Evolutionary conservation across 495 filamentous ascomycete genomes (phyloP).

Genomic region (Neurospora sp.): DNA sequence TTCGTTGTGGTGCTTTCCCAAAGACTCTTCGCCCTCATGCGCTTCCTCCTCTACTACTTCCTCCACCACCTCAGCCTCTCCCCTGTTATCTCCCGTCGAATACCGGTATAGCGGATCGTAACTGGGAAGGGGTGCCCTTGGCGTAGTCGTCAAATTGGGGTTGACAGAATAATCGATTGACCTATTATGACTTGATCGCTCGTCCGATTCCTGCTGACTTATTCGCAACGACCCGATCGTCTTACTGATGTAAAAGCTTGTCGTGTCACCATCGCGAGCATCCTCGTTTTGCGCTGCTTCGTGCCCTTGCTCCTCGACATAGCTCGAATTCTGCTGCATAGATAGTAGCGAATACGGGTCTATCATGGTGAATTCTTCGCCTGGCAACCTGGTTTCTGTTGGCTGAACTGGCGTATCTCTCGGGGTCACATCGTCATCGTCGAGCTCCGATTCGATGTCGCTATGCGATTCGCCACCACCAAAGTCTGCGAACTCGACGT

Average conservation of each 20-base stretch:
- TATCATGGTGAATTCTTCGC: constrained; percentile 43
- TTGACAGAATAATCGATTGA: neutral
- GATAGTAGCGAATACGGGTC: constrained; percentile 34
- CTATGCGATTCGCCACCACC: constrained; percentile 13
- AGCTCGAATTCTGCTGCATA: constrained; percentile 26
- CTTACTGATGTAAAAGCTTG: constrained; percentile 33
- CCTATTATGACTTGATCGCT: neutral
- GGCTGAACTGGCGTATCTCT: constrained; percentile 1
- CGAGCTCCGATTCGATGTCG: constrained; percentile 11
- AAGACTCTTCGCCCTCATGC: neutral
- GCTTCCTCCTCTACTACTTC: neutral
- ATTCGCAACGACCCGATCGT: constrained; percentile 24
- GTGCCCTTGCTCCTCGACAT: constrained; percentile 22
- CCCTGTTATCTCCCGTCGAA: neutral
- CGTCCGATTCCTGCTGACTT: neutral
- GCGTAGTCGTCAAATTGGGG: neutral
- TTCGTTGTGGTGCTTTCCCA: neutral
- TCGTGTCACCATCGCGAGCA: constrained; percentile 34
- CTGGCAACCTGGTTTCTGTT: constrained; percentile 32
- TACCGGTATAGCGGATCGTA: neutral
- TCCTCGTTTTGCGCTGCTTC: constrained; percentile 21
- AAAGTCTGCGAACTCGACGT: constrained; percentile 6
- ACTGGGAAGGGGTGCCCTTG: neutral
- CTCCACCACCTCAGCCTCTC: neutral
- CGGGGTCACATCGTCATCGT: neutral